These are phyloP conservation scores for Breviolum minutum DNA, from an alignment of 73 alveolate species.

Conservation along the genomic window DNA sequence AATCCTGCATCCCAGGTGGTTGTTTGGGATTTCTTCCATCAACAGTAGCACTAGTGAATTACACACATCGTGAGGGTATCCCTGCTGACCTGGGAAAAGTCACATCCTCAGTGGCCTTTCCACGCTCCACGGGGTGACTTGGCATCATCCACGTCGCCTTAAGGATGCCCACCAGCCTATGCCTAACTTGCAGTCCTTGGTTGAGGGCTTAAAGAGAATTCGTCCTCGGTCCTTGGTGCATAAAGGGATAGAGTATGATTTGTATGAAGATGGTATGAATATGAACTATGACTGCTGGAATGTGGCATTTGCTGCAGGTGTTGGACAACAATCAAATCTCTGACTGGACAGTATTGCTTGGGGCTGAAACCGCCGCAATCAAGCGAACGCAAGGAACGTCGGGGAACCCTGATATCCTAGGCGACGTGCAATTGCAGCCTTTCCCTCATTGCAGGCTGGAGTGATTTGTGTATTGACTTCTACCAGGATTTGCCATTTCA, in stretches of 20 bases:
- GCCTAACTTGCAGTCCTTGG: slow-evolving; percentile 78
- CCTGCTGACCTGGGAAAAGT: neutral
- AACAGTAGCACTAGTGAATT: too few relatives aligned
- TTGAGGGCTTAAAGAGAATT: neutral
- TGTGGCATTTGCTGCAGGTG: slow-evolving; percentile 7
- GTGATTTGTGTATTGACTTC: neutral
- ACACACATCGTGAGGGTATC: neutral
- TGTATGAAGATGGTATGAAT: neutral
- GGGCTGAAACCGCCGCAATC: neutral
- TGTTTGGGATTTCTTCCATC: too few relatives aligned
- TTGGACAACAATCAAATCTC: slow-evolving; percentile 79
- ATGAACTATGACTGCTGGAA: neutral
- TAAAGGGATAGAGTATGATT: neutral
- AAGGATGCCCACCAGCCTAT: slow-evolving; percentile 8
- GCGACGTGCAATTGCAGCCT: slow-evolving; percentile 84
- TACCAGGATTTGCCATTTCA: neutral
- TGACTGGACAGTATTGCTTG: slow-evolving; percentile 71
- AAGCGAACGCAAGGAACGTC: too few relatives aligned
- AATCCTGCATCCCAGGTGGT: too few relatives aligned
- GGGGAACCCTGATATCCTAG: neutral
- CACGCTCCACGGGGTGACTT: too few relatives aligned
- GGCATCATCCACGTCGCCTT: too few relatives aligned
- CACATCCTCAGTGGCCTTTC: too few relatives aligned
- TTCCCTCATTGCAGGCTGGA: slow-evolving; percentile 71
- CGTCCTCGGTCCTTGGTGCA: neutral